Base-by-base conservation (phyloP, 352 stramenopile genomes). In the Phytopythium aichiense region DNA sequence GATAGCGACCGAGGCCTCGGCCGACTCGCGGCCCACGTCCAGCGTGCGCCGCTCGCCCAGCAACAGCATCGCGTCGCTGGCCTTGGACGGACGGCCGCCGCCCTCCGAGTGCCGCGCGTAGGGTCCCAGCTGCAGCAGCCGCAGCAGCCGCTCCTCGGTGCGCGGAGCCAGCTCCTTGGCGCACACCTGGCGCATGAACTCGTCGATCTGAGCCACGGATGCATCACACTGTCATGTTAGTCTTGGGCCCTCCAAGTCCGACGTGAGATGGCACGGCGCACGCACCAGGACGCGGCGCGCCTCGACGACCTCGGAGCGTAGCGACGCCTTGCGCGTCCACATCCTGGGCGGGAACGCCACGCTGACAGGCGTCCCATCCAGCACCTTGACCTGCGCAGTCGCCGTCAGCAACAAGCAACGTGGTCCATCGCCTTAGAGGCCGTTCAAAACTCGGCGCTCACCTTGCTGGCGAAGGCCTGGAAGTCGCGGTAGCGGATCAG, bases 401-500 rank as follows among this genome's bases (percentile, higher is more conserved):
- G 6, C 5, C 51, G 9, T 20, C 4, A 30, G 22, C 28, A 31
- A 4, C 28, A 31, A 31, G 28, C 28, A 31, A 31, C 28, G 28
- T 7, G 28, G 4, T 31, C 28, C 28, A 31, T 31, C 28, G 28
- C 3, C 28, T 7, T 31, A n/a, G 28, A 7, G 28, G 2, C 28
- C 28, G 28, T 31, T 7, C 28, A 31, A 30, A 20, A 1, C 13
- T 1, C 11, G 20, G 7, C 23, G 33, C 52, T 20, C 33, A 68
- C 63, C 25, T 64, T 69, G 33, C 70, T 74, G 50, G 72, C 64
- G 60, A 93, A 91, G 38, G 38, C 53, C 33, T 51, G 43, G 50
- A 93, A 91, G n/a, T 88, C 65, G 15, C 84, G 69, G 63, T 74
- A 93, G 42, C 84, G 84, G 49, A 93, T 65, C 23, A 91, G 62